Evolutionary conservation across 805 yeast species (phyloP).

Genomic region (Myxozyma geophila): DNA sequence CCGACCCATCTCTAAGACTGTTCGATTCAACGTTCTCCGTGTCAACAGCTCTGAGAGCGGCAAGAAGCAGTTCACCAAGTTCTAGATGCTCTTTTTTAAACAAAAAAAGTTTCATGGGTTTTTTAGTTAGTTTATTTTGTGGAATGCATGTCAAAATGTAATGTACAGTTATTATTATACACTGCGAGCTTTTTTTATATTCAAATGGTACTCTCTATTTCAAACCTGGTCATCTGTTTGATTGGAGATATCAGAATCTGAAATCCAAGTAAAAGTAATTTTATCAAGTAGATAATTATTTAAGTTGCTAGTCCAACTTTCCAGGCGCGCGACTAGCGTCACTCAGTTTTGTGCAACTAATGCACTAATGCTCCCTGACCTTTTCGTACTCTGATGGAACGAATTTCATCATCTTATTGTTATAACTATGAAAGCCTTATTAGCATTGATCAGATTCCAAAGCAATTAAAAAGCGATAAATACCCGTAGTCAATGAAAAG

Average conservation of each 20-base stretch:
- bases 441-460: background rate
- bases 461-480: background rate
- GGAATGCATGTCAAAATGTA: slow-evolving; percentile 29
- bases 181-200: slow-evolving; percentile 1
- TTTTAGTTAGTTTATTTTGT: slow-evolving; percentile 30
- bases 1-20: slow-evolving; percentile 99
- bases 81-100: slow-evolving; percentile 54
- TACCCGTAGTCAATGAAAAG: slow-evolving; percentile 35
- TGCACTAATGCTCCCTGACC: background rate
- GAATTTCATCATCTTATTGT: slow-evolving; percentile 33
- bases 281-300: background rate
- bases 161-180: slow-evolving; percentile 25
- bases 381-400: slow-evolving; percentile 28
- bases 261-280: background rate
- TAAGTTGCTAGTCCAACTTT: background rate
- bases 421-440: slow-evolving; percentile 16
- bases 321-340: background rate
- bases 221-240: background rate
- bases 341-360: too few relatives aligned
- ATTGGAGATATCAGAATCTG: too few relatives aligned
- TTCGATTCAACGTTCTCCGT: slow-evolving; percentile 98
- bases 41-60: slow-evolving; percentile 80
- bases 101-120: slow-evolving; percentile 23
- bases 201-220: background rate
- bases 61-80: slow-evolving; percentile 94